Conservation (phyloP, 371 early-diverging fungal genomes). For the Funneliformis caledonium region DNA sequence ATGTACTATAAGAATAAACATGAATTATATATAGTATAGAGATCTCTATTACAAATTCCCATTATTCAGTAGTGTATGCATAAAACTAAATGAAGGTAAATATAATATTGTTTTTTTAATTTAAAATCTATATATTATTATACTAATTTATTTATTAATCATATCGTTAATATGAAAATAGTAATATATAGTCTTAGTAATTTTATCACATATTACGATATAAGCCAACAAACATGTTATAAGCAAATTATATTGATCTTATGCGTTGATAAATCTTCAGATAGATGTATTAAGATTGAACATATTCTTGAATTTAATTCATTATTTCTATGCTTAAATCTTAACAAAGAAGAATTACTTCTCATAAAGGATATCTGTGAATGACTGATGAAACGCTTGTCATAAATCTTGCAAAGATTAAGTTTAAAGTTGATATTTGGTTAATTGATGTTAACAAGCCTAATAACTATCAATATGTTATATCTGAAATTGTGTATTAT, state of each 20-base stretch:
- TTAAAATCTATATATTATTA: not conserved
- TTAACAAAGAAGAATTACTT: not conserved
- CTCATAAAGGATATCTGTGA: not conserved
- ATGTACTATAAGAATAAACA: not conserved
- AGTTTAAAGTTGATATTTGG: too few relatives aligned
- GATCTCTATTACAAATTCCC: not conserved
- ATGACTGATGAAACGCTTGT: not conserved
- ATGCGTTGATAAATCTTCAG: not conserved
- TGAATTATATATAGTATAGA: not conserved
- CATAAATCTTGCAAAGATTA: not conserved
- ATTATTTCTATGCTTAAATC: not conserved
- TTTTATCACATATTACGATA: not conserved
- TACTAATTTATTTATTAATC: not conserved
- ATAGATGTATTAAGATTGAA: not conserved
- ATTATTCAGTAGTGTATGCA: not conserved
- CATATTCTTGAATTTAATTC: not conserved
- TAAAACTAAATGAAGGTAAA: not conserved
- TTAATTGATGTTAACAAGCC: too few relatives aligned
- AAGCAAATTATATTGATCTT: not conserved
- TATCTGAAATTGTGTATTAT: too few relatives aligned
- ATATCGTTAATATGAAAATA: not conserved
- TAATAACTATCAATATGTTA: too few relatives aligned
- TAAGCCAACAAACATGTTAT: not conserved
- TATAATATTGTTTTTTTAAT: not conserved
- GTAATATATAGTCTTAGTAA: not conserved